phyloP scores from a whole-genome alignment of 306 rosid species.

The Quercus robur region DNA sequence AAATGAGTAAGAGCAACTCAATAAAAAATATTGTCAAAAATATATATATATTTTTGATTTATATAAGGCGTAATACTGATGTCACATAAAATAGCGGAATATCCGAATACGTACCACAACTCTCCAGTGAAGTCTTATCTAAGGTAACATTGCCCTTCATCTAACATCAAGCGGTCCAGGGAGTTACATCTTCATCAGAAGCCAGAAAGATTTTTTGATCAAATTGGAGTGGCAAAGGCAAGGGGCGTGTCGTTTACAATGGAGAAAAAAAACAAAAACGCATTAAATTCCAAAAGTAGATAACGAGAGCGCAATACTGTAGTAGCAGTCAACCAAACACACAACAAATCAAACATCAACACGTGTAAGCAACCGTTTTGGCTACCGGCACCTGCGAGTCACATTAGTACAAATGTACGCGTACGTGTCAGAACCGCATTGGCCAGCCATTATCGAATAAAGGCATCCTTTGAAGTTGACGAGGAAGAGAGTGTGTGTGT shows the following conservation, averaged over 20 bases:
- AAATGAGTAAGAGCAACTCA: too few relatives aligned
- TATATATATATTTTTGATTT: too few relatives aligned
- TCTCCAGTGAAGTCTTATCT: too few relatives aligned
- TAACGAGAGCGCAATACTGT: background rate
- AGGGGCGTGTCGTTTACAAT: background rate
- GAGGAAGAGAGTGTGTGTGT: background rate
- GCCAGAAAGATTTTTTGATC: background rate
- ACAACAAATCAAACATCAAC: background rate
- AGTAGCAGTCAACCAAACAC: constrained; percentile 4
- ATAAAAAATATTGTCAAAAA: too few relatives aligned
- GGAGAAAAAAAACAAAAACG: constrained; percentile 11
- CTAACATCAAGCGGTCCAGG: background rate
- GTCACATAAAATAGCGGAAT: too few relatives aligned
- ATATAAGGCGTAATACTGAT: too few relatives aligned
- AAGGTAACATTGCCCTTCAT: too few relatives aligned
- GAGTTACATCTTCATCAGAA: background rate
- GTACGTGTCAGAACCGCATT: constrained; percentile 10
- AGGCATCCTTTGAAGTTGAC: constrained; percentile 34
- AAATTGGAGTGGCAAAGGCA: background rate
- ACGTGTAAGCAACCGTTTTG: background rate
- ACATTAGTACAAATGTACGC: background rate
- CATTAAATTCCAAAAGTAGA: background rate
- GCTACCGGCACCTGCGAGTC: constrained; percentile 5
- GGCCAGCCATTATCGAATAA: constrained; percentile 15
- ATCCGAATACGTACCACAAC: too few relatives aligned